Evolutionary conservation across 805 yeast species (phyloP).

Genomic region (Monosporozyma siamensis): DNA sequence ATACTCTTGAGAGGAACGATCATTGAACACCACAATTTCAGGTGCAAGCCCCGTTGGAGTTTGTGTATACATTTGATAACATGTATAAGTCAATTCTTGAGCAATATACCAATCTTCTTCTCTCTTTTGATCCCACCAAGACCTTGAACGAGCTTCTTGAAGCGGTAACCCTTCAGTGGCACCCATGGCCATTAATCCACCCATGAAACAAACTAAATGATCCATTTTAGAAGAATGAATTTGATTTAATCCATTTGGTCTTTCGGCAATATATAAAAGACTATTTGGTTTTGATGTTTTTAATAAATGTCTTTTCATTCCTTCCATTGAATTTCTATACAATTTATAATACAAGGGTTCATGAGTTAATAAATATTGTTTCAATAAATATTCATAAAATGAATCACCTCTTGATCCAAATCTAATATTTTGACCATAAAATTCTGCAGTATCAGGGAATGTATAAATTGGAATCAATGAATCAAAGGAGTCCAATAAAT

Average conservation of each 20-base stretch:
- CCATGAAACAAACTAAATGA: slow-evolving; percentile 84
- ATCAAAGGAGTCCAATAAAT: slow-evolving; percentile 30
- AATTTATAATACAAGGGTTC: slow-evolving; percentile 55
- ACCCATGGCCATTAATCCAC: slow-evolving; percentile 81
- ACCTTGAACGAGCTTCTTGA: slow-evolving; percentile 44
- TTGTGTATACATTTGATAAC: slow-evolving; percentile 76
- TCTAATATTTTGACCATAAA: slow-evolving; percentile 55
- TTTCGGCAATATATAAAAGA: slow-evolving; percentile 68
- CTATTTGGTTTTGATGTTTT: slow-evolving; percentile 49
- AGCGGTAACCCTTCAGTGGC: slow-evolving; percentile 66
- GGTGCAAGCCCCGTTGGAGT: slow-evolving; percentile 76
- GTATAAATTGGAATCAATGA: slow-evolving; percentile 82
- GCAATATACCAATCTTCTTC: slow-evolving; percentile 62
- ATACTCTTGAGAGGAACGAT: slow-evolving; percentile 26
- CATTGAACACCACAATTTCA: slow-evolving; percentile 80
- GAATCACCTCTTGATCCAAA: slow-evolving; percentile 91
- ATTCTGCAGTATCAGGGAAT: slow-evolving; percentile 63
- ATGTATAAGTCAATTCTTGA: slow-evolving; percentile 65
- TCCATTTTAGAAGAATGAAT: slow-evolving; percentile 66
- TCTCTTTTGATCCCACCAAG: slow-evolving; percentile 48
- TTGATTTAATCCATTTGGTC: slow-evolving; percentile 56
- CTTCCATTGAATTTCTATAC: slow-evolving; percentile 70
- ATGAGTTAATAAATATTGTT: slow-evolving; percentile 74
- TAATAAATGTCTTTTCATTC: slow-evolving; percentile 62
- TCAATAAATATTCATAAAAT: slow-evolving; percentile 79